A percentile compares a stretch with the other conserved stretches of the same genome.
Evolutionary conservation across 331 rosid genomes (phyloP).

Genomic region (Erythrophleum ivorense): DNA sequence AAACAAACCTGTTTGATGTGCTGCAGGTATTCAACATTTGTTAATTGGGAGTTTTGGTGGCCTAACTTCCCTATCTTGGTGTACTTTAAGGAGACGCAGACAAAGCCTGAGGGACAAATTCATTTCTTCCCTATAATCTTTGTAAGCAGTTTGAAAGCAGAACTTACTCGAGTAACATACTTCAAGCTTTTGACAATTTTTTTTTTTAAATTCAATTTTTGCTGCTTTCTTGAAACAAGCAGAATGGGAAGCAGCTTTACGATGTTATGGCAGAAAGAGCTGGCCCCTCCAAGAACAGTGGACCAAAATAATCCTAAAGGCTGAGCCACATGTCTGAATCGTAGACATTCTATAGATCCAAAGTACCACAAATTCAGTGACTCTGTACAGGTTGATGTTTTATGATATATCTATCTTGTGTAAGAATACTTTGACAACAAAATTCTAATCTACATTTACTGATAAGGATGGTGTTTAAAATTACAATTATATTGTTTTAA

Average conservation of each 20-base stretch:
- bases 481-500: background rate
- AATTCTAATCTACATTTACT: background rate
- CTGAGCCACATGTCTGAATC: slow-evolving; percentile 9
- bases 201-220: slow-evolving; percentile 28
- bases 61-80: slow-evolving; percentile 92
- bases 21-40: slow-evolving; percentile 82
- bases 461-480: background rate
- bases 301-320: slow-evolving; percentile 60
- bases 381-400: background rate
- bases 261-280: slow-evolving; percentile 97
- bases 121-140: slow-evolving; percentile 95
- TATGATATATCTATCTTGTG: background rate
- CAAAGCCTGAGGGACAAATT: slow-evolving; percentile 94
- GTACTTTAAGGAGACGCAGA: slow-evolving; percentile 92
- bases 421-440: background rate
- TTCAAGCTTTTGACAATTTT: slow-evolving; percentile 14
- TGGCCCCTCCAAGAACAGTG: slow-evolving; percentile 85
- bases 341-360: background rate
- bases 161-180: slow-evolving; percentile 17
- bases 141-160: slow-evolving; percentile 57
- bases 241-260: slow-evolving; percentile 98
- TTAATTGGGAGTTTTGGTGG: slow-evolving; percentile 99
- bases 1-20: slow-evolving; percentile 35
- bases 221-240: slow-evolving; percentile 44
- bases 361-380: slow-evolving; percentile 27